These are phyloP conservation scores for Deinandra increscens DNA, from an alignment of 129 eudicot genomes.

Conservation along the genomic window DNA sequence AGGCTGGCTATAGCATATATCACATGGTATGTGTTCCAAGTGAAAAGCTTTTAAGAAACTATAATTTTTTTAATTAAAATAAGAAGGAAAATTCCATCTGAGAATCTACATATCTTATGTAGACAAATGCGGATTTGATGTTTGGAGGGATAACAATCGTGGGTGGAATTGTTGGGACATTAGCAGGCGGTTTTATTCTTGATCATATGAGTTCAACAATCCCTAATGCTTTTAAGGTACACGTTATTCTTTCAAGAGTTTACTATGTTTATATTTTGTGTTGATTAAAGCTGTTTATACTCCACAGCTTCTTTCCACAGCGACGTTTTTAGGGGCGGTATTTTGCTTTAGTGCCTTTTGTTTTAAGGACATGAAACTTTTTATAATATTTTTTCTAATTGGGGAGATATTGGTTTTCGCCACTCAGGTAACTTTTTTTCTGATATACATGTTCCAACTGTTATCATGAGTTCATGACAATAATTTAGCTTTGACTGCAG, in stretches of 20 bases:
- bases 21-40: slow-evolving; percentile 52
- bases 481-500: slow-evolving; percentile 61
- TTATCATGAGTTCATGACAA: too few relatives aligned
- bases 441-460: not conserved
- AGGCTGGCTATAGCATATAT: slow-evolving; percentile 87
- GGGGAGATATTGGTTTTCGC: slow-evolving; percentile 89
- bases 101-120: not conserved
- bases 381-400: slow-evolving; percentile 58
- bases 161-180: slow-evolving; percentile 76
- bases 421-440: slow-evolving; percentile 61
- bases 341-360: slow-evolving; percentile 85
- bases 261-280: not conserved
- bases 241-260: not conserved
- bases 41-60: slow-evolving; percentile 5
- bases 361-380: slow-evolving; percentile 52
- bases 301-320: slow-evolving; percentile 70
- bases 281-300: slow-evolving; percentile 18
- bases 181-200: slow-evolving; percentile 71
- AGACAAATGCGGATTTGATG: slow-evolving; percentile 73
- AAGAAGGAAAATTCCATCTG: not conserved
- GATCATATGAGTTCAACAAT: slow-evolving; percentile 68
- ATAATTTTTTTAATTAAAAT: not conserved
- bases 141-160: slow-evolving; percentile 81
- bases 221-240: slow-evolving; percentile 89
- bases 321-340: slow-evolving; percentile 74